These are phyloP conservation scores for Aspergillus sp. DNA, from an alignment of 2,329 filamentous ascomycete genomes.

Conservation along the genomic window DNA sequence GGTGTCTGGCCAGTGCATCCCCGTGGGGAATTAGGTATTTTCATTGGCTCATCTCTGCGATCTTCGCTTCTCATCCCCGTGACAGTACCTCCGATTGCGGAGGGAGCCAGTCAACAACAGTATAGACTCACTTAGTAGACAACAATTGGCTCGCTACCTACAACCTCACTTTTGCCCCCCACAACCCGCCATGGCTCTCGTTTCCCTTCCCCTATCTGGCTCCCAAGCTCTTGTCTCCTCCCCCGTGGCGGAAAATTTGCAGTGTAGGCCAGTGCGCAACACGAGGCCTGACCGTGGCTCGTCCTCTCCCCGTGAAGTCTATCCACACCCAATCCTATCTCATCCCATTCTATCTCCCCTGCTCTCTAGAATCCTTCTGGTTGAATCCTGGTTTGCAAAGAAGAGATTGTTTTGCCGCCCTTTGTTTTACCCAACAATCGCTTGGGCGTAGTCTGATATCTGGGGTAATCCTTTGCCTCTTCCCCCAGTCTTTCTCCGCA, in stretches of 20 bases:
- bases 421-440: neutral
- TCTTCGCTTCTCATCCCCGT: no score
- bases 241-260: conserved; percentile 53
- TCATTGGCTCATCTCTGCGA: no score
- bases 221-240: no score
- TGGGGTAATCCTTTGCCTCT: conserved; percentile 7
- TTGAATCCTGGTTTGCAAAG: neutral
- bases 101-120: no score
- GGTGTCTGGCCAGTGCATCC: no score
- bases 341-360: neutral
- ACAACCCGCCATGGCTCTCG: neutral
- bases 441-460: neutral
- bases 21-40: no score
- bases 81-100: no score
- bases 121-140: no score
- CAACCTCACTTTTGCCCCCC: no score
- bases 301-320: neutral
- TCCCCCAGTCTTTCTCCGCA: neutral
- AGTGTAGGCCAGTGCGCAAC: neutral
- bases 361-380: neutral
- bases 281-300: neutral
- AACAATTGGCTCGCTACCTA: no score
- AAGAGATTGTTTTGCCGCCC: neutral
- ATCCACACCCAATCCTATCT: neutral
- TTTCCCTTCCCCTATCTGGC: neutral